Conservation (phyloP, 192 early-diverging fungal species). For the Mortierella hygrophila region DNA sequence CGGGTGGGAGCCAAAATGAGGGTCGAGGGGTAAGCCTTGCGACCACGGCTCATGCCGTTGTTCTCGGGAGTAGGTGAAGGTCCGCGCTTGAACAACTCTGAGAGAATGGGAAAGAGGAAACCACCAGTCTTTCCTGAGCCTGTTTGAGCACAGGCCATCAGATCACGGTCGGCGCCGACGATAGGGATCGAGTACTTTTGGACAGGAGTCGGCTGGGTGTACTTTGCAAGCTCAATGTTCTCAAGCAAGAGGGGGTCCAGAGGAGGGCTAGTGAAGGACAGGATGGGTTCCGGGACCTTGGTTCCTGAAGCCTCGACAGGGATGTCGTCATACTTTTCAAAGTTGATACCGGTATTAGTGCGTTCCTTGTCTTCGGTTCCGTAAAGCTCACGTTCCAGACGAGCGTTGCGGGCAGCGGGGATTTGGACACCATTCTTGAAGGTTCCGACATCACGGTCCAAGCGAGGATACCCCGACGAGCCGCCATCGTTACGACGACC, state of each 20-base stretch:
- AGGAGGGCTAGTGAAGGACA: conserved; percentile 66
- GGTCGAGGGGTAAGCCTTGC: conserved; percentile 79
- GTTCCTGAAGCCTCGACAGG: conserved; percentile 91
- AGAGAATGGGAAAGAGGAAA: conserved; percentile 96
- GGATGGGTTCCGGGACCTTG: conserved; percentile 66
- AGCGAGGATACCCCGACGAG: conserved; percentile 25
- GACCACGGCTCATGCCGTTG: conserved; percentile 71
- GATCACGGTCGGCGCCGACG: conserved; percentile 86
- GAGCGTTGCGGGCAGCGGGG: conserved; percentile 80
- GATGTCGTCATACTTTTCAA: conserved; percentile 99
- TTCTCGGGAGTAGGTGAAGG: conserved; percentile 61
- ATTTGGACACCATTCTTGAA: conserved; percentile 78
- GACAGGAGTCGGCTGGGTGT: conserved; percentile 93
- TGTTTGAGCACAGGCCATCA: conserved; percentile 99
- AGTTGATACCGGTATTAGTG: conserved; percentile 94
- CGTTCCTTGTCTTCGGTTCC: conserved; percentile 80
- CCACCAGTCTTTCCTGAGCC: conserved; percentile 96
- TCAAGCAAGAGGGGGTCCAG: conserved; percentile 88
- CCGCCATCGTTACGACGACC: conserved; percentile 41
- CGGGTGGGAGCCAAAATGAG: conserved; percentile 94
- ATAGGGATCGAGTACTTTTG: conserved; percentile 93
- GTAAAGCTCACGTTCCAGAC: conserved; percentile 85
- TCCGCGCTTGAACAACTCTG: conserved; percentile 89
- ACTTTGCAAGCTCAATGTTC: conserved; percentile 90
- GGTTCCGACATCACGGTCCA: conserved; percentile 39